Evolutionary conservation across 169 alveolate species (phyloP).

Genomic region (Plasmodium adleri): DNA sequence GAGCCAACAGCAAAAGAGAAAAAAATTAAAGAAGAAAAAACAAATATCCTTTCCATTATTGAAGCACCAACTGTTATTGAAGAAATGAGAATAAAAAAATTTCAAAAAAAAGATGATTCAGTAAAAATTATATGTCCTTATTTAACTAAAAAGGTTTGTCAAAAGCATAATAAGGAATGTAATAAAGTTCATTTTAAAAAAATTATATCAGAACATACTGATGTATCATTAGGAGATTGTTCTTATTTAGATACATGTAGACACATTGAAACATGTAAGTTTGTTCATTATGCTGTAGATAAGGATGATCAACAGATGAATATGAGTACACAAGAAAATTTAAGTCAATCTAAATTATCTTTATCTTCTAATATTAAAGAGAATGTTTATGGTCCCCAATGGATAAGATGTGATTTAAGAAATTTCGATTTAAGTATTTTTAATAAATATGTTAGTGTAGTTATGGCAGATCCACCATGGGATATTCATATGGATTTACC

Average conservation of each 20-base stretch:
- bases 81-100: constrained; percentile 74
- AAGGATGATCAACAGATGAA: constrained; percentile 80
- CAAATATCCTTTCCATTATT: constrained; percentile 70
- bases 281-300: constrained; percentile 93
- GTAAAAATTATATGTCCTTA: constrained; percentile 80
- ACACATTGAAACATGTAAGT: constrained; percentile 93
- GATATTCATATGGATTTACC: constrained; percentile 97
- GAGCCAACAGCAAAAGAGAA: constrained; percentile 76
- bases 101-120: constrained; percentile 79
- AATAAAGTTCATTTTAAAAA: constrained; percentile 79
- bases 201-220: constrained; percentile 80
- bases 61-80: constrained; percentile 81
- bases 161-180: constrained; percentile 76
- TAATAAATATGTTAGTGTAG: constrained; percentile 92
- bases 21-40: constrained; percentile 61
- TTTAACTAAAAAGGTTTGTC: constrained; percentile 83
- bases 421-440: constrained; percentile 91
- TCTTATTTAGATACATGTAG: constrained; percentile 96
- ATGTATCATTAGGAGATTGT: constrained; percentile 92
- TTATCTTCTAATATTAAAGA: constrained; percentile 5
- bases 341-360: constrained; percentile 24
- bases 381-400: constrained; percentile 82
- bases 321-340: constrained; percentile 24
- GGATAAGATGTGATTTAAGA: constrained; percentile 91
- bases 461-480: constrained; percentile 99